Base-by-base conservation (phyloP, 2,329 filamentous ascomycete species). In the Ophiostoma ulmi region DNA sequence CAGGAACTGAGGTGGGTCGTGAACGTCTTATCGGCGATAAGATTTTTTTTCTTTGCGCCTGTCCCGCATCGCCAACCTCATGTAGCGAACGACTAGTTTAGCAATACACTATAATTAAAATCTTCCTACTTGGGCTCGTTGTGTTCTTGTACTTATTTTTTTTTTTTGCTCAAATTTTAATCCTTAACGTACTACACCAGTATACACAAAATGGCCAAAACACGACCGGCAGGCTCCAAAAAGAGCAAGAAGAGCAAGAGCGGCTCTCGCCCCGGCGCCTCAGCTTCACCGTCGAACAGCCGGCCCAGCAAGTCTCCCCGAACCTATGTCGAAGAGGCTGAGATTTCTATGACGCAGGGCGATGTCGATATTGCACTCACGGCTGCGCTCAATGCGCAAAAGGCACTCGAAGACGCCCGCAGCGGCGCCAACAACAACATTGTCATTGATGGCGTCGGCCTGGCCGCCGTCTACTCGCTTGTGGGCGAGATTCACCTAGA, bases 401-500 rank as follows among this genome's bases (percentile, higher is more conserved):
- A 67, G 65, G 26, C 36, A 0, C 64, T 72, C 22, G 71, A 72
- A 55, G 35, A 22, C 22, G 67, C 63, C 83, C 64, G 68, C 31
- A 70, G 68, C 48, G 68, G 70, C 63, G 36, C 38, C 31, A 61
- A 36, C 63, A 68, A 20, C 68, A 72, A 73, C 69, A 71, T 67
- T 17, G 70, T 71, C 4, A 39, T 74, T 6, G 73, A 70, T 67
- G 74, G 73, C 14, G 71, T 75, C 4, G 74, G 72, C 14, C 92
- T 20, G 84, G 78, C 77, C 66, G 79, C 89, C 13, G 90, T 91
- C 0, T 81, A 94, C 68, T 92, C 90, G 75, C 82, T 97, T 44
- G 85, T 95, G 31, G 94, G 91, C 70, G 91, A 96, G 76, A 92
- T 96, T 76, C 85, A 88, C 75, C 85, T 97, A 71, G 93, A 97